phyloP scores from a whole-genome alignment of 1,139 yeast species.

The Eremothecium sinecaudum region DNA sequence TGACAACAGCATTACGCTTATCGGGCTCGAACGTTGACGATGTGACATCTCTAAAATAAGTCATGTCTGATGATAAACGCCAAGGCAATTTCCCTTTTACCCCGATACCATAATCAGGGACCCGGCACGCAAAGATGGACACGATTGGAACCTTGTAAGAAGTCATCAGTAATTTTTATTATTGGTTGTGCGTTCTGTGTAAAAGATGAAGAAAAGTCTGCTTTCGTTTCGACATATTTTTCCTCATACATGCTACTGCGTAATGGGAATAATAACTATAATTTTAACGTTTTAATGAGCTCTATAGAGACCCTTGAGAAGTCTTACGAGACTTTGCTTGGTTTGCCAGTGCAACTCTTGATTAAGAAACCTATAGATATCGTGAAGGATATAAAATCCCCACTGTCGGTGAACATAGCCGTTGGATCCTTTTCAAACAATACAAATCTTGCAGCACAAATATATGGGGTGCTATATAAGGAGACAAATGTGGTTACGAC shows the following conservation, averaged over 20 bases:
- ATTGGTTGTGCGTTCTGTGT: too few species aligned
- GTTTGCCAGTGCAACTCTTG: constrained; percentile 1
- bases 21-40: constrained; percentile 31
- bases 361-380: constrained; percentile 5
- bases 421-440: too few species aligned
- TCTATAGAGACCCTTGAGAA: too few species aligned
- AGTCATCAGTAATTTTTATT: neutral
- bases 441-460: neutral
- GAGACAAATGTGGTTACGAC: constrained; percentile 1
- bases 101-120: constrained; percentile 81
- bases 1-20: constrained; percentile 65
- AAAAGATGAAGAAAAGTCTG: too few species aligned
- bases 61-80: constrained; percentile 77
- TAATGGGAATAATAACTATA: too few species aligned
- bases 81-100: constrained; percentile 76
- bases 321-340: constrained; percentile 1
- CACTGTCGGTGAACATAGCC: neutral
- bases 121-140: constrained; percentile 73
- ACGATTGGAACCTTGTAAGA: constrained; percentile 36
- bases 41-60: constrained; percentile 72
- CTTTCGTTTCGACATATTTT: too few species aligned
- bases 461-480: constrained; percentile 2
- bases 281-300: too few species aligned
- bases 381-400: neutral
- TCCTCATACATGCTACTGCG: too few species aligned